Evolutionary conservation across 2,329 filamentous ascomycete species (phyloP), one percentile per base, ranked within the genome.

Genomic region (Hypoxylon sp.): DNA sequence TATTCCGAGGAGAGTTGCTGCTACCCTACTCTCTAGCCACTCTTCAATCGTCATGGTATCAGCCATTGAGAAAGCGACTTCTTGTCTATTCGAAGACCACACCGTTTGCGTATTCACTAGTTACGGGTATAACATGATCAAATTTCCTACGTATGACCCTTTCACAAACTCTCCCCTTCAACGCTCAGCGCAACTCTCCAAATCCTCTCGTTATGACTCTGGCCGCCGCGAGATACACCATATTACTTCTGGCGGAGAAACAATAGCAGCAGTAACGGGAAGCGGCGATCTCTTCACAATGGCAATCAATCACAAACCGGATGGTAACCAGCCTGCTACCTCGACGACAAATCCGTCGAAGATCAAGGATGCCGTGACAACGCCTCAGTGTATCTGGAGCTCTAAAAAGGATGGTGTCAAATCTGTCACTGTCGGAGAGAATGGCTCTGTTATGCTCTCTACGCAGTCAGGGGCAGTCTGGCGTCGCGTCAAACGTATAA

Each of bases 41-140:
- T 88, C 89, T 2, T 88, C 78, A 0, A 97, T 99, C 57, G 83
- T 87, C 26, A 92, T 92, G 78, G 93, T 96, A 0, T 92, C 93
- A 0, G 95, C 94, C 3, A 97, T 97, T 65, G 95, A 98, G 76
- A 91, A 91, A 72, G 96, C 96, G 5, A 98, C 96, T 0, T 91
- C 91, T 1, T 92, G 94, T 69, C 82, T 99, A 29, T 86, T 99
- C 2, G 91, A 94, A 53, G 97, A 94, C 73, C 90, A 92, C 72
- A 94, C 94, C 19, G 94, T 98, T 9, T 97, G 92, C 85, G 91
- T 99, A 0, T 97, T 99, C 74, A 95, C 94, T 0, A 97, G 97
- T 72, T 98, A 97, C 75, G 95, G 95, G 3, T 98, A 97, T 78
- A 94, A 94, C n/a, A 93, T 94, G 70, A 86, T 98, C 60, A 90